Conservation (phyloP, 768 basidiomycete species). For the Termitomyces sp. region DNA sequence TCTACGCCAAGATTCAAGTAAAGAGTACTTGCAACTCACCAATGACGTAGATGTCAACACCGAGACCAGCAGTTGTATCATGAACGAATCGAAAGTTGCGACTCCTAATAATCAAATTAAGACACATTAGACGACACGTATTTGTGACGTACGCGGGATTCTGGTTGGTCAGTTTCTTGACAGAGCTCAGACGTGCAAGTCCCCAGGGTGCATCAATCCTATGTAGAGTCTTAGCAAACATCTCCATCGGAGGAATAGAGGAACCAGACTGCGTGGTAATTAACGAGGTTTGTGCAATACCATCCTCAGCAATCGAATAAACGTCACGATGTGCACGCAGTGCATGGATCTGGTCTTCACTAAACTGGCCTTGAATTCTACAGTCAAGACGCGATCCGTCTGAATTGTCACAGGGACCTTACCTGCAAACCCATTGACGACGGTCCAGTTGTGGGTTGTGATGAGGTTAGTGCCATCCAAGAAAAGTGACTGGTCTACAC, state of each 20-base stretch:
- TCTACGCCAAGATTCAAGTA: no score
- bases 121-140: neutral
- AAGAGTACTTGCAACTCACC: neutral
- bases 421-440: neutral
- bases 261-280: neutral
- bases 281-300: neutral
- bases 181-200: neutral
- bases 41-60: neutral
- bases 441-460: neutral
- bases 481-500: neutral
- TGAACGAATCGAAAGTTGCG: neutral
- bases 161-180: neutral
- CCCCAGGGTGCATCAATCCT: neutral
- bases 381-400: no score
- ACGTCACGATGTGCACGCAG: neutral
- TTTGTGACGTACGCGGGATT: neutral
- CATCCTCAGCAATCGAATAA: neutral
- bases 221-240: neutral
- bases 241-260: neutral
- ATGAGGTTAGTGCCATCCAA: neutral
- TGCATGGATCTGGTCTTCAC: neutral
- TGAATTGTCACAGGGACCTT: neutral
- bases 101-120: neutral
- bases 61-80: neutral
- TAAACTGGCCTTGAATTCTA: neutral